These are phyloP conservation scores for Xylaria arbuscula DNA, from an alignment of 2,329 filamentous ascomycete species.

Conservation along the genomic window DNA sequence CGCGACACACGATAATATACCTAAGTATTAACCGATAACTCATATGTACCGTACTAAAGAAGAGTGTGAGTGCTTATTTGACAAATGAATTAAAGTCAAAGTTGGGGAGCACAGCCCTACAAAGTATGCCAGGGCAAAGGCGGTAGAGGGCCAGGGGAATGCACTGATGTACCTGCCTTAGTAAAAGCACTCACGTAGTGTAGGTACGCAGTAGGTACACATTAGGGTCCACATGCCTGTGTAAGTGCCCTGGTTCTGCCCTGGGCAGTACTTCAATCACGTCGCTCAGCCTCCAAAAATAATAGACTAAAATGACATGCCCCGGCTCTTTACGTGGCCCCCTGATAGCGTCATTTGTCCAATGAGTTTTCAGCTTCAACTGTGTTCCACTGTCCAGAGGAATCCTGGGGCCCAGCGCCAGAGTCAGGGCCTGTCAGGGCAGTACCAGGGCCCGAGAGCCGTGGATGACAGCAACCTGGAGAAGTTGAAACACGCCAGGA, in stretches of 20 bases:
- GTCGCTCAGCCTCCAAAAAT: conserved; percentile 28
- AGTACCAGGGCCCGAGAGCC: conserved; percentile 14
- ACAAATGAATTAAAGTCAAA: not conserved
- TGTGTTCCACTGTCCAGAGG: conserved; percentile 24
- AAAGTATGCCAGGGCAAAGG: not conserved
- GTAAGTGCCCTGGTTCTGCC: not conserved
- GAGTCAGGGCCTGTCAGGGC: not conserved
- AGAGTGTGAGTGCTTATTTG: not conserved
- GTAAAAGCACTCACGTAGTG: not conserved
- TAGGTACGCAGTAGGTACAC: no score
- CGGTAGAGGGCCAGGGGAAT: not conserved
- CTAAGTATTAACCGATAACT: not conserved
- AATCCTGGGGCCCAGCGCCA: conserved; percentile 21
- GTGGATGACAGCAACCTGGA: conserved; percentile 28
- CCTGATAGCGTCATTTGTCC: conserved; percentile 33
- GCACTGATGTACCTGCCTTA: conserved; percentile 10
- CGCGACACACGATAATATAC: not conserved
- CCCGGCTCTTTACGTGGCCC: conserved; percentile 26
- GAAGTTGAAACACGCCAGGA: conserved; percentile 39
- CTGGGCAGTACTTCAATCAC: not conserved
- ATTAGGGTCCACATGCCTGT: not conserved
- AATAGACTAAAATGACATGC: conserved; percentile 23
- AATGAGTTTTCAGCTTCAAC: conserved; percentile 33
- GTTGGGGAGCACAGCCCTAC: not conserved
- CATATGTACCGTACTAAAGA: not conserved